Percentiles rank a stretch among this genome's conserved stretches.
These are phyloP conservation scores for Plectosphaerella cucumerina DNA, from an alignment of 2,329 filamentous ascomycete genomes.

Conservation along the genomic window DNA sequence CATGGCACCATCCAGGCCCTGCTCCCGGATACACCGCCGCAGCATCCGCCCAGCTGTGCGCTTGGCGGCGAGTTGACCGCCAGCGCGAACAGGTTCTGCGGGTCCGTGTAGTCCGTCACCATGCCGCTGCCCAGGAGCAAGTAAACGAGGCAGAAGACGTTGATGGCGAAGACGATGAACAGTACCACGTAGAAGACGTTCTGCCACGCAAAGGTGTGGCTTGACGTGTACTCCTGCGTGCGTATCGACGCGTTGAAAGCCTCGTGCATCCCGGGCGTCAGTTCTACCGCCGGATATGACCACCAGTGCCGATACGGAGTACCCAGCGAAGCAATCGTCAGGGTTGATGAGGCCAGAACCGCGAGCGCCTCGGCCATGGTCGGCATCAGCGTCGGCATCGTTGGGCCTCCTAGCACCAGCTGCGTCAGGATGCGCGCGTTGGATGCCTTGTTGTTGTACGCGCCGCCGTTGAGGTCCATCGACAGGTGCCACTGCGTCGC, in stretches of 20 bases:
- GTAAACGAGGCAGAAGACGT: conserved; percentile 61
- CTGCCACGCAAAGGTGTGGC: conserved; percentile 57
- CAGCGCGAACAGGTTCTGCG: conserved; percentile 68
- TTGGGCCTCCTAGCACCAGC: conserved; percentile 35
- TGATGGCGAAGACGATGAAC: conserved; percentile 61
- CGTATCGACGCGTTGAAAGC: conserved; percentile 60
- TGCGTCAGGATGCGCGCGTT: conserved; percentile 57
- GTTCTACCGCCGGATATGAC: conserved; percentile 32
- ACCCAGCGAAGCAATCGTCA: conserved; percentile 56
- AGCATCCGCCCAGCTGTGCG: conserved; percentile 29
- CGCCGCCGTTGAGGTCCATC: conserved; percentile 53
- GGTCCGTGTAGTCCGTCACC: conserved; percentile 76
- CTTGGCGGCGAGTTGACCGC: conserved; percentile 57
- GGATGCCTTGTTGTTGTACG: conserved; percentile 50
- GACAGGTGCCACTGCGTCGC: conserved; percentile 50
- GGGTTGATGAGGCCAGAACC: conserved; percentile 62
- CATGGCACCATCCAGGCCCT: conserved; percentile 35
- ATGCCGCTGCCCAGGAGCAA: conserved; percentile 50
- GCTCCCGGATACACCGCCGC: conserved; percentile 29
- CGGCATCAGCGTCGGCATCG: conserved; percentile 49
- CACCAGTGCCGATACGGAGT: conserved; percentile 59
- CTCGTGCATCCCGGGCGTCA: conserved; percentile 45
- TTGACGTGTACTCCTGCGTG: conserved; percentile 67
- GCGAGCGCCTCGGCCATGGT: conserved; percentile 72
- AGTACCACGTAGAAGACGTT: conserved; percentile 65